phyloP scores from a whole-genome alignment of 2,329 filamentous ascomycete genomes.

The Colletotrichum euphorbiae region DNA sequence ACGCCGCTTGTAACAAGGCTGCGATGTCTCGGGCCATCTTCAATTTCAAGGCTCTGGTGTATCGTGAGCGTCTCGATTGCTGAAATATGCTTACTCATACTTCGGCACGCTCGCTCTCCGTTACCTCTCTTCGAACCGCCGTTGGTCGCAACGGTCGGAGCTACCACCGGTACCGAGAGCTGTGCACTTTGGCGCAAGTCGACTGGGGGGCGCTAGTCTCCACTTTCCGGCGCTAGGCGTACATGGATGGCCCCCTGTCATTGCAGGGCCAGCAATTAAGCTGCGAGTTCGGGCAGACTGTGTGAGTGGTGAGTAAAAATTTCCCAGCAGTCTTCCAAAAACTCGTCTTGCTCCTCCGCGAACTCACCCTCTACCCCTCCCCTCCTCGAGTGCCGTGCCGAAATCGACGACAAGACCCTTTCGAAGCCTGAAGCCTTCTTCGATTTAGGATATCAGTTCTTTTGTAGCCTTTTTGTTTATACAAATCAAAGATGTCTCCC shows the following conservation, averaged over 20 bases:
- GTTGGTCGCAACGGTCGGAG: conserved; percentile 15
- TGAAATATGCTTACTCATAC: too few species aligned
- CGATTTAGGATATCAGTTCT: conserved; percentile 6
- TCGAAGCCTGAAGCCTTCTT: conserved; percentile 14
- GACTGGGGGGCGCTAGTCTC: conserved; percentile 17
- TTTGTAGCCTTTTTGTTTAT: conserved; percentile 16
- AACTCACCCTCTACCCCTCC: conserved; percentile 17
- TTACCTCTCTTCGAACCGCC: neutral
- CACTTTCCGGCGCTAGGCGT: conserved; percentile 38
- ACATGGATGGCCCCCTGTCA: conserved; percentile 28
- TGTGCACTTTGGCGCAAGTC: conserved; percentile 22
- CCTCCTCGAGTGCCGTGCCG: conserved; percentile 27
- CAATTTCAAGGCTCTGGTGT: too few species aligned
- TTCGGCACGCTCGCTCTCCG: neutral
- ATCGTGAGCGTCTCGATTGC: too few species aligned
- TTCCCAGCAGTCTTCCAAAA: conserved; percentile 35
- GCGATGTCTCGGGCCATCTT: neutral
- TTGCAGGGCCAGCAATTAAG: conserved; percentile 34
- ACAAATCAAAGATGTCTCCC: conserved; percentile 67
- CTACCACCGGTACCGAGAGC: conserved; percentile 13
- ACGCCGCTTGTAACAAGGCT: neutral
- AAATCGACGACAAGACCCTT: conserved; percentile 24
- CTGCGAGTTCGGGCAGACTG: conserved; percentile 35
- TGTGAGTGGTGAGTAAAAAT: conserved; percentile 37
- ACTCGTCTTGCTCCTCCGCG: conserved; percentile 26